Percentiles rank a stretch among this genome's conserved stretches.
Evolutionary conservation across 495 filamentous ascomycete genomes (phyloP).

Genomic region (Hyaloscypha variabilis): DNA sequence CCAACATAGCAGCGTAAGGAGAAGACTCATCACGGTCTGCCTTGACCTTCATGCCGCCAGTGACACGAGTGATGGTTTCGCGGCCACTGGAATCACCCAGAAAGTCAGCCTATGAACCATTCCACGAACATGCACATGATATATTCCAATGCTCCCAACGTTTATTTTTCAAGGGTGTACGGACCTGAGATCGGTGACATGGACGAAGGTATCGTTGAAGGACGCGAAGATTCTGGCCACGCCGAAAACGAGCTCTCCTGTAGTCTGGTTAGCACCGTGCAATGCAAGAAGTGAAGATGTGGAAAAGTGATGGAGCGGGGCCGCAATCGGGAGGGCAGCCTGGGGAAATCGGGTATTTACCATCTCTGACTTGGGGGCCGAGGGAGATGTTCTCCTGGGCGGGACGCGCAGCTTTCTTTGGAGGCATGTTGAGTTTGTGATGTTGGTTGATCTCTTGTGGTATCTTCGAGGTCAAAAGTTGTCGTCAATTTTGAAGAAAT

Average conservation of each 20-base stretch:
- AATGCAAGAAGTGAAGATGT: not conserved
- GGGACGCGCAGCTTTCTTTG: slow-evolving; percentile 78
- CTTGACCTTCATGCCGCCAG: slow-evolving; percentile 99
- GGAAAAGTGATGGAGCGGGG: slow-evolving; percentile 5
- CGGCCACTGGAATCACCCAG: slow-evolving; percentile 83
- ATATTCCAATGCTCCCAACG: slow-evolving; percentile 28
- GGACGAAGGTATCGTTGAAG: slow-evolving; percentile 99
- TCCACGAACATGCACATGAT: slow-evolving; percentile 21
- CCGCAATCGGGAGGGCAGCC: not conserved
- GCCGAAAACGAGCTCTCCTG: slow-evolving; percentile 72
- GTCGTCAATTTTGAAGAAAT: not conserved
- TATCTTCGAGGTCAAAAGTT: slow-evolving; percentile 9
- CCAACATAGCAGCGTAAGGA: slow-evolving; percentile 99
- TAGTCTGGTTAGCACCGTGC: not conserved
- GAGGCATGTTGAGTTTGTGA: slow-evolving; percentile 63
- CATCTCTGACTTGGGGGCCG: slow-evolving; percentile 90
- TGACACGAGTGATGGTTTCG: slow-evolving; percentile 99
- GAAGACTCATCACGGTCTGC: slow-evolving; percentile 99
- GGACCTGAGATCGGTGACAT: slow-evolving; percentile 98
- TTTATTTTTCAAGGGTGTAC: slow-evolving; percentile 43
- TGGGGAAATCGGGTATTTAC: slow-evolving; percentile 43
- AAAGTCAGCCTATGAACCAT: slow-evolving; percentile 54
- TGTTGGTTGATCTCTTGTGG: slow-evolving; percentile 18
- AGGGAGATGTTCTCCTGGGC: slow-evolving; percentile 97
- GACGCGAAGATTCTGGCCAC: slow-evolving; percentile 99